Evolutionary conservation across 495 filamentous ascomycete genomes (phyloP).

Genomic region (Copromyces sp.): DNA sequence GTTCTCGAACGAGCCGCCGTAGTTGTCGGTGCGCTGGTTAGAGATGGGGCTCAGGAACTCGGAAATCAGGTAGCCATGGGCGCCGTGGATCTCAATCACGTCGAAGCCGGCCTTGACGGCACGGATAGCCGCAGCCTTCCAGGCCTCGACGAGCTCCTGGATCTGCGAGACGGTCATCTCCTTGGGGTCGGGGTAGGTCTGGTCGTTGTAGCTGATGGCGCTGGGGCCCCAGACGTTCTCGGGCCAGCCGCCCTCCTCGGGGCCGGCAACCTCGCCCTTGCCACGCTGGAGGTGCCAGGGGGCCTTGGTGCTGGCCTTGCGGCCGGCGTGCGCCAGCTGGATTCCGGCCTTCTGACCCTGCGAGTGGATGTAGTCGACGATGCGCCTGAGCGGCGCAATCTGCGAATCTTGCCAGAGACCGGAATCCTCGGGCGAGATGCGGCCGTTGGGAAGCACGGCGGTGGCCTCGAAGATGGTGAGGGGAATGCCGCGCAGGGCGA

Average conservation of each 20-base stretch:
- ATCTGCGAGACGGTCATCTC: conserved; percentile 55
- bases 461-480: conserved; percentile 63
- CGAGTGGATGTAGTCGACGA: conserved; percentile 50
- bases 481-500: conserved; percentile 52
- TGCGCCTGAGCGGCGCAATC: conserved; percentile 50
- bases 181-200: conserved; percentile 35
- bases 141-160: conserved; percentile 49
- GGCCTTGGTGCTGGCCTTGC: conserved; percentile 56
- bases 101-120: conserved; percentile 61
- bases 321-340: conserved; percentile 65
- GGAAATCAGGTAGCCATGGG: conserved; percentile 55
- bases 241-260: conserved; percentile 54
- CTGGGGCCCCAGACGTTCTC: conserved; percentile 46
- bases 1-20: conserved; percentile 51
- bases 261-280: conserved; percentile 31
- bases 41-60: conserved; percentile 53
- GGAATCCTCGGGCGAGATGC: conserved; percentile 59
- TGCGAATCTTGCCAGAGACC: conserved; percentile 65
- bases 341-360: conserved; percentile 61
- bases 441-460: conserved; percentile 54
- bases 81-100: conserved; percentile 52
- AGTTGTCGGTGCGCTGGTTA: conserved; percentile 48
- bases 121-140: conserved; percentile 47
- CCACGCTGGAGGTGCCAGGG: conserved; percentile 40
- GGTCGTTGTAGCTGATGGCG: conserved; percentile 38